Conservation (phyloP, 1,139 yeast genomes). For the Kluyveromyces sp. region DNA sequence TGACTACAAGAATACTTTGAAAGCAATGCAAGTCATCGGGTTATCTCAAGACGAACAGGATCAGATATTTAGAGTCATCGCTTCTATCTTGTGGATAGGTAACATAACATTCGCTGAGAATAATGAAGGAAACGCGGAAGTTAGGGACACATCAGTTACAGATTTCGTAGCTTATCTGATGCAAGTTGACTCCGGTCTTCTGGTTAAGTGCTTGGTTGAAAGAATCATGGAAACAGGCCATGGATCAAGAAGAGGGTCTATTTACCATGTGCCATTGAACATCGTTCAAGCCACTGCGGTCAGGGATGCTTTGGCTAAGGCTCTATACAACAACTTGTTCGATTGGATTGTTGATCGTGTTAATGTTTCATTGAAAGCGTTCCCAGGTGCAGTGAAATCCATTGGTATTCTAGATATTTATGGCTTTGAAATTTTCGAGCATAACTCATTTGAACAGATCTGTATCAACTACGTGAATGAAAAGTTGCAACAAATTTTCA, state of each 20-base stretch:
- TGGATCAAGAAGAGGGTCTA: conserved; percentile 83
- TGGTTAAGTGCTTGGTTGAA: conserved; percentile 65
- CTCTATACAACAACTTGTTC: conserved; percentile 83
- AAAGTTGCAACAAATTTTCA: conserved; percentile 93
- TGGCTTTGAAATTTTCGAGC: conserved; percentile 96
- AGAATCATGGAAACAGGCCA: conserved; percentile 86
- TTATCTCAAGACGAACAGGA: conserved; percentile 78
- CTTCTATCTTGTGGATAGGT: conserved; percentile 91
- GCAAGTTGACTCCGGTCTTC: conserved; percentile 65
- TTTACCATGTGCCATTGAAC: conserved; percentile 91
- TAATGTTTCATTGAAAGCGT: conserved; percentile 57
- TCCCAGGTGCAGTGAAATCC: conserved; percentile 51
- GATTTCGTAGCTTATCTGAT: conserved; percentile 88
- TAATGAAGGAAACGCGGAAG: conserved; percentile 75
- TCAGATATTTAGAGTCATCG: conserved; percentile 74
- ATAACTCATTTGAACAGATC: conserved; percentile 92
- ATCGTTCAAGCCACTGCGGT: conserved; percentile 90
- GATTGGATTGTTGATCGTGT: conserved; percentile 98
- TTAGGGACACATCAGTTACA: conserved; percentile 81
- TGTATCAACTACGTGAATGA: conserved; percentile 97
- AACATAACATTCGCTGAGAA: conserved; percentile 81
- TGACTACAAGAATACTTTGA: conserved; percentile 73
- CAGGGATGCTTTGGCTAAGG: conserved; percentile 92
- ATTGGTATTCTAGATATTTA: conserved; percentile 96
- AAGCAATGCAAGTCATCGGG: conserved; percentile 87